Evolutionary conservation across 306 rosid species (phyloP), one percentile per base, ranked within the genome.

Genomic region (Prunus salicina): DNA sequence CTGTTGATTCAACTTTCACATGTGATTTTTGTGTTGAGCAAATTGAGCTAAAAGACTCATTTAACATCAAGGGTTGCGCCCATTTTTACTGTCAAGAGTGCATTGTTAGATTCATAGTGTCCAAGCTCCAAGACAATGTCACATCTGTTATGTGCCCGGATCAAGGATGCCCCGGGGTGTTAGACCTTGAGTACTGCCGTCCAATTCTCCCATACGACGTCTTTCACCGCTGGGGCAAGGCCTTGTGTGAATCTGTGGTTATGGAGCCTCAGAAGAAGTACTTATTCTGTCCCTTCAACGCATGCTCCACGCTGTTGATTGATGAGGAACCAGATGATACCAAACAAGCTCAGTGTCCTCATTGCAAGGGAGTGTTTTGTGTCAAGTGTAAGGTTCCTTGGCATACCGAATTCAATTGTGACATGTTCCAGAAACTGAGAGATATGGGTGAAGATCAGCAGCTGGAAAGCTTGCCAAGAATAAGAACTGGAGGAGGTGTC

Each of bases 351-450:
- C 77, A 74, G 55, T 91, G 94, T 2, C 92, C 92, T n/a, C 15
- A 50, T 64, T 89, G 97, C 67, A 83, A 89, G n/a, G 73, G 89
- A 25, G 15, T 83, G 27, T 88, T 91, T 74, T 89, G 94, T 27
- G 88, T 85, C 1, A 64, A 50, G 67, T 91, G 91, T 55, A 2
- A 12, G 71, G 97, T 83, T 19, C 79, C 88, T 12, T 91, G 94
- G 97, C 97, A 91, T 60, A 14, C 77, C 3, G 87, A 84, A 14
- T 25, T 75, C 2, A 27, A 43, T 1, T 91, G 91, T 46, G 73
- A 69, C 14, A 86, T 70, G 68, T 84, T 74, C 22, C 85, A 79
- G 80, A 65, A 11, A 3, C 10, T 82, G 43, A 55, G 76, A 24
- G 79, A 78, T 30, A 62, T 56, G 32, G 84, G 81, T 50, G 81